A percentile compares a stretch with the other conserved stretches of the same genome.
Conservation (phyloP, 163 green algal genomes). For the Smithsoniella earleae region DNA sequence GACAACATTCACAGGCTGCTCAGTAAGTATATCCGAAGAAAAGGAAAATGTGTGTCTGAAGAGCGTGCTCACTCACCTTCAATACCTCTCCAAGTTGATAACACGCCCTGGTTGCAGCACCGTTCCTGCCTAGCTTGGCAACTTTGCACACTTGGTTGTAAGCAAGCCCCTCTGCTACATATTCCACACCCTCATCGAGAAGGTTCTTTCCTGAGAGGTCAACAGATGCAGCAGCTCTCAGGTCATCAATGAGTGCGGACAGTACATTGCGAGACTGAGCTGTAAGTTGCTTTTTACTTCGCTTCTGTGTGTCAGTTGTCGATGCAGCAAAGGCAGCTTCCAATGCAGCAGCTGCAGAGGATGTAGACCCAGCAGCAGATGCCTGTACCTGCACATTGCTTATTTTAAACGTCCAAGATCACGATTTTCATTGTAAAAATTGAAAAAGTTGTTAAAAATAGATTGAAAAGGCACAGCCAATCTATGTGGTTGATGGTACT, state of each 20-base stretch:
- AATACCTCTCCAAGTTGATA: constrained; percentile 58
- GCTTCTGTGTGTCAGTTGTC: neutral
- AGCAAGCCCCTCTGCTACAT: constrained; percentile 77
- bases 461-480: no score
- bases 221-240: neutral
- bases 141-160: constrained; percentile 78
- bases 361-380: neutral
- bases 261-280: constrained; percentile 16
- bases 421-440: no score
- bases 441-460: no score
- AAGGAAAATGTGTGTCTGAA: no score
- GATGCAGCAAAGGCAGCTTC: neutral
- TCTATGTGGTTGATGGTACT: no score
- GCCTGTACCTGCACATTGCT: no score
- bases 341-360: neutral
- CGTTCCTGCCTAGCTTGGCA: constrained; percentile 78
- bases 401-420: no score
- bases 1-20: no score
- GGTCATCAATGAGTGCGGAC: neutral
- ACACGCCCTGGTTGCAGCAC: constrained; percentile 59
- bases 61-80: neutral
- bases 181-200: constrained; percentile 76
- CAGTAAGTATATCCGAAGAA: no score
- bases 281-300: neutral
- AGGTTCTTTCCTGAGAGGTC: constrained; percentile 49